phyloP scores from a whole-genome alignment of 78 protist genomes.

The Dictyostelium capitatum region DNA sequence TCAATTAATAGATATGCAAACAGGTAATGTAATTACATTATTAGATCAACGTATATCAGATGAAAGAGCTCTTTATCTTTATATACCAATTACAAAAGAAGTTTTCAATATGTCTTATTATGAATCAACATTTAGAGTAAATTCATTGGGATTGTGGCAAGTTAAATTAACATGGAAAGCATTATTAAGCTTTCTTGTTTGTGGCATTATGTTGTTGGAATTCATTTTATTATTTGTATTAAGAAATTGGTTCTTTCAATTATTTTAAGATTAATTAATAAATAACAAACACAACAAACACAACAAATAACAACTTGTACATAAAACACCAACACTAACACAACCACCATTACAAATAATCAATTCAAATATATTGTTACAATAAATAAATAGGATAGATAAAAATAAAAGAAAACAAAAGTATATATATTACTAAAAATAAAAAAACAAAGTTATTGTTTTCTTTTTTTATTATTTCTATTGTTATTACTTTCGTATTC shows the following conservation, averaged over 20 bases:
- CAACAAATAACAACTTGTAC: neutral
- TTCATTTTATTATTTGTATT: slow-evolving; percentile 46
- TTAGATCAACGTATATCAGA: slow-evolving; percentile 57
- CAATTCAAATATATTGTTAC: no score
- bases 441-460: neutral
- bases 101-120: slow-evolving; percentile 74
- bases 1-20: slow-evolving; percentile 73
- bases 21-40: slow-evolving; percentile 45
- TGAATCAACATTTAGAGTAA: slow-evolving; percentile 71
- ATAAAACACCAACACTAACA: no score
- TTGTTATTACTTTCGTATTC: neutral
- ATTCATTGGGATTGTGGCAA: slow-evolving; percentile 70
- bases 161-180: slow-evolving; percentile 64
- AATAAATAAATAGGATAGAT: neutral
- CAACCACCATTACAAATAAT: no score
- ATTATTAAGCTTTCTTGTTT: slow-evolving; percentile 48
- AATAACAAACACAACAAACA: neutral
- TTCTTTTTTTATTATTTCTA: slow-evolving; percentile 4
- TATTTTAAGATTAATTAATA: neutral
- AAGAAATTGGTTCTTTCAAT: slow-evolving; percentile 30
- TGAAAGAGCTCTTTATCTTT: slow-evolving; percentile 68
- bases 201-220: slow-evolving; percentile 41
- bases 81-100: slow-evolving; percentile 60
- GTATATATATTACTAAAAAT: no score
- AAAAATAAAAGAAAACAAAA: neutral